Evolutionary conservation across 768 basidiomycete species (phyloP), one percentile per base, ranked within the genome.

Genomic region (Leccinum obscurum): DNA sequence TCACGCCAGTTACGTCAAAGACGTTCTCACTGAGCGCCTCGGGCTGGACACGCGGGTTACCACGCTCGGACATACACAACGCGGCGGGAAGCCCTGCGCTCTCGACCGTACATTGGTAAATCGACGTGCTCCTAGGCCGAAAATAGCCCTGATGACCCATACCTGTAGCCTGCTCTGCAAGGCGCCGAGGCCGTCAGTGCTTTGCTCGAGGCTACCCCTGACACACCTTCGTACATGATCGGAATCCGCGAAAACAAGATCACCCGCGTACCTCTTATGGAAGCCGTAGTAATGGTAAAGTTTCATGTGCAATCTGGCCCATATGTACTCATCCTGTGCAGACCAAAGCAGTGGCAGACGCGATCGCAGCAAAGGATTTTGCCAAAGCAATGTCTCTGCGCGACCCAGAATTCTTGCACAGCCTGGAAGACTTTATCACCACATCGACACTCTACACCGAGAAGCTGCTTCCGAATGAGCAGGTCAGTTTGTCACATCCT

Each of bases 181-280:
- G 95, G 94, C 55, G 83, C 94, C 32, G 92, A 97, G 70, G 96
- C 97, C 2, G 90, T 98, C 53, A 84, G 94, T 55, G 90, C 93
- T 2, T 79, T 98, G 28, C 78, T 98, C 6, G 86, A 89, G 66
- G 85, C 96, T 0, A 90, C 85, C 1, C 93, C 95, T 5, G 85
- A 90, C 20, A 93, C 91, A 0, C 96, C 96, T 5, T 96, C 94
- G 0, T 98, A 95, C 72, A 96, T 99, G 90, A 98, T 99, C 69
- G 95, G 97, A 24, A 81, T 97, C 41, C 84, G 85, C 63, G 95
- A 98, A 77, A 98, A 97, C 79, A 96, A 96, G 78, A 92, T 99
- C 65, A 94, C 83, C 8, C 85, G 93, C 28, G 88, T 95, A 9
- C 93, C 94, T 14, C 78, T 99, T 49, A 83, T 97, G 81, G 92